Evolutionary conservation across 257 asterid genomes (phyloP).

Genomic region (Solanum arcanum): DNA sequence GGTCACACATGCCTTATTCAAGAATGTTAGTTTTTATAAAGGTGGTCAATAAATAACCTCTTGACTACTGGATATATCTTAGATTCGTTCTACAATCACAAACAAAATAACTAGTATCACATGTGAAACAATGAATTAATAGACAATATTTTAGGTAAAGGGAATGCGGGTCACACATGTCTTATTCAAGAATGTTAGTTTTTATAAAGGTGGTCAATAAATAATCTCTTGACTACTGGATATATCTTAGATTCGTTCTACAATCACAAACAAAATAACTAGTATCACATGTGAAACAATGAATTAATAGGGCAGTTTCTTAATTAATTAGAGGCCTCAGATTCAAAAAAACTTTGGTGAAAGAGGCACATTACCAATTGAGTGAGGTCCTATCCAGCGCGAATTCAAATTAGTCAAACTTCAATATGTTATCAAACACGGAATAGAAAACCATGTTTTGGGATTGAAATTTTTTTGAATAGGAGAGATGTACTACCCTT

Average conservation of each 20-base stretch:
- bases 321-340: no score
- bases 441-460: no score
- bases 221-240: background rate
- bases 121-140: no score
- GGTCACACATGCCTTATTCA: background rate
- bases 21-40: background rate
- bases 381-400: background rate
- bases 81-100: background rate
- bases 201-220: background rate
- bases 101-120: background rate
- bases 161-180: background rate
- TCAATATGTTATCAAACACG: no score
- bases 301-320: no score
- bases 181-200: background rate
- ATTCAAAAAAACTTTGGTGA: no score
- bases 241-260: background rate
- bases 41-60: background rate
- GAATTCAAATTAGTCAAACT: background rate
- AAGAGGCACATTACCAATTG: no score
- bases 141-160: background rate
- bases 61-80: background rate
- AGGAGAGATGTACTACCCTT: no score
- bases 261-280: background rate
- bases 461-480: no score
- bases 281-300: background rate